Conservation (phyloP, 2,329 filamentous ascomycete genomes). For the Penicillium sp. region DNA sequence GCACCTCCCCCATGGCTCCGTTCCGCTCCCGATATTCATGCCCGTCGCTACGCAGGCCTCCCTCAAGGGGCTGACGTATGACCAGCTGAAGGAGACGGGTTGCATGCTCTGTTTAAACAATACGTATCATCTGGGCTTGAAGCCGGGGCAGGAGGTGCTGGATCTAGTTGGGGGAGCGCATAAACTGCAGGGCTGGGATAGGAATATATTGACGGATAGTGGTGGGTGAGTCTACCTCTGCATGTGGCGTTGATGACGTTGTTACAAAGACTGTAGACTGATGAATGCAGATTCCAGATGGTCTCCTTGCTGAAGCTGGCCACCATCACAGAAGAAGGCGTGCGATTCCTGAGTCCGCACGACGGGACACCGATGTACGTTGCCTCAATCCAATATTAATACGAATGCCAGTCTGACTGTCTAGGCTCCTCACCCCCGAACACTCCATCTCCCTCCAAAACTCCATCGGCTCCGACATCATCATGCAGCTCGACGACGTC, state of each 20-base stretch:
- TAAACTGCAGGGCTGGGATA: constrained; percentile 88
- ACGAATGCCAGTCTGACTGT: not conserved
- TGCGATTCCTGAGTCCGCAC: constrained; percentile 92
- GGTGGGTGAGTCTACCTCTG: constrained; percentile 40
- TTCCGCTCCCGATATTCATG: constrained; percentile 94
- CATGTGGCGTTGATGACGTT: not conserved
- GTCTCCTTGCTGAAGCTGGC: constrained; percentile 91
- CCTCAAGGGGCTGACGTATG: constrained; percentile 87
- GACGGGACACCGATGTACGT: constrained; percentile 82
- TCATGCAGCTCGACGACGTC: constrained; percentile 99
- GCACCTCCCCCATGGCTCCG: constrained; percentile 83
- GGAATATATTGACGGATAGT: constrained; percentile 82
- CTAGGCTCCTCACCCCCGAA: constrained; percentile 82
- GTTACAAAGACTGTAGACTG: not conserved
- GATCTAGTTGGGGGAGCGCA: constrained; percentile 89
- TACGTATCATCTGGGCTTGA: constrained; percentile 93
- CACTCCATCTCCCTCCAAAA: constrained; percentile 96
- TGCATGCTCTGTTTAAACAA: constrained; percentile 95
- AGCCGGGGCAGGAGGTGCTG: constrained; percentile 85
- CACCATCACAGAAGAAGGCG: constrained; percentile 90
- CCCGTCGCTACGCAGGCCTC: constrained; percentile 96
- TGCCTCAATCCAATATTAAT: not conserved
- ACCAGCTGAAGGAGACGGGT: constrained; percentile 83
- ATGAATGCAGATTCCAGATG: constrained; percentile 80
- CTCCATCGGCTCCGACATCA: constrained; percentile 95